Conservation (phyloP, 345 rosid species). For the Euclidium syriacum region DNA sequence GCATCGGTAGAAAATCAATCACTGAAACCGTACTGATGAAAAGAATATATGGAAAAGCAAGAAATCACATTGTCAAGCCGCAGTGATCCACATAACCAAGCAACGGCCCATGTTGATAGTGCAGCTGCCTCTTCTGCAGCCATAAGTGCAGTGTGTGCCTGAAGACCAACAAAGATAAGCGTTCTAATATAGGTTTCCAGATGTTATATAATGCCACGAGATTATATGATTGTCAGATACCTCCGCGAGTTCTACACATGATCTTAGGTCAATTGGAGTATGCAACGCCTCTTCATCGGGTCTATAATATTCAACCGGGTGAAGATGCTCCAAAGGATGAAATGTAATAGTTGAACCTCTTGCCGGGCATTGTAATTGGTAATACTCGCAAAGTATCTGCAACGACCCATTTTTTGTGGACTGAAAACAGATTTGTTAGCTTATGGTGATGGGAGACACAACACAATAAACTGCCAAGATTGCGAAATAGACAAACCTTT, state of each 20-base stretch:
- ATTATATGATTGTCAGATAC: conserved; percentile 30
- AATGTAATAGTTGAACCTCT: conserved; percentile 71
- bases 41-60: neutral
- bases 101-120: conserved; percentile 84
- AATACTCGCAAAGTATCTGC: conserved; percentile 77
- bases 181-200: neutral
- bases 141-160: conserved; percentile 71
- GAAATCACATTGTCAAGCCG: conserved; percentile 76
- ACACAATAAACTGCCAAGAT: neutral
- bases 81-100: conserved; percentile 83
- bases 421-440: conserved; percentile 38
- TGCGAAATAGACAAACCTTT: conserved; percentile 51
- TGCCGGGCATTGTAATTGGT: conserved; percentile 49
- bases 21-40: neutral
- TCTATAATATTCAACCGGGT: conserved; percentile 74
- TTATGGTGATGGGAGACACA: conserved; percentile 1
- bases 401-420: conserved; percentile 71
- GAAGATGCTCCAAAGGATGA: conserved; percentile 91
- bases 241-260: conserved; percentile 80
- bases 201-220: neutral
- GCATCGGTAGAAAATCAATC: neutral
- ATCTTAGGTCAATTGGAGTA: conserved; percentile 54
- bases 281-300: conserved; percentile 53
- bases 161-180: conserved; percentile 22
- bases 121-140: conserved; percentile 91